Base-by-base conservation (phyloP, 805 yeast genomes). In the Maudiozyma saulgeensis region DNA sequence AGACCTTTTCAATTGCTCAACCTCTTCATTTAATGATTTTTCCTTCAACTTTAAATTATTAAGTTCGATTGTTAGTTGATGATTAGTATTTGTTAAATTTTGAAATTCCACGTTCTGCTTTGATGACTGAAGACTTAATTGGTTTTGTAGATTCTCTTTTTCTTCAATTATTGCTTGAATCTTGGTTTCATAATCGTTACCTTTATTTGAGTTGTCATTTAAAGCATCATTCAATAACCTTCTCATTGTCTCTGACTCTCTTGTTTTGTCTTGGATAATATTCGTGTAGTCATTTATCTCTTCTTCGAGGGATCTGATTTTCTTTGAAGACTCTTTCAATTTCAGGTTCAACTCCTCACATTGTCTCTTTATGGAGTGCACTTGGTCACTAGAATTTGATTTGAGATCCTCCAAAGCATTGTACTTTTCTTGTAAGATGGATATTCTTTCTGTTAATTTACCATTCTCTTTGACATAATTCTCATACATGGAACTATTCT, bases 201-300 rank as follows among this genome's bases (percentile, higher is more conserved):
- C 64, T 49, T 77, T 77, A 2, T 60, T 54, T 34, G 74, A 76
- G 41, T 78, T 75, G 38, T 71, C 75, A 43, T 79, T 81, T 57
- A 89, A 91, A 6, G 78, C 74, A 43, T 87, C 96, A 43, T 78
- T 64, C 28, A 90, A 60, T 38, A 87, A 63, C 51, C 85, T 71
- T 56, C 95, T 75, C 66, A 89, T 78, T 0, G 87, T 80, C 1
- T 81, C 72, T 0, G 87, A 75, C 66, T 91, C 98, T 46, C 90
- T 73, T 0, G 86, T 80, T 52, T 95, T 77, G 59, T 89, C 96
- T 59, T 83, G 93, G 2, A 90, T 66, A 64, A 82, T 72, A 32
- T 78, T 76, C 49, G 87, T 76, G 4, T 86, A 71, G 50, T 90
- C 97, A 11, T 76, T 70, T n/a, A 91, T 68, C 60, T 90, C 96